phyloP scores from a whole-genome alignment of 345 rosid species.

The Linum usitatissimum region DNA sequence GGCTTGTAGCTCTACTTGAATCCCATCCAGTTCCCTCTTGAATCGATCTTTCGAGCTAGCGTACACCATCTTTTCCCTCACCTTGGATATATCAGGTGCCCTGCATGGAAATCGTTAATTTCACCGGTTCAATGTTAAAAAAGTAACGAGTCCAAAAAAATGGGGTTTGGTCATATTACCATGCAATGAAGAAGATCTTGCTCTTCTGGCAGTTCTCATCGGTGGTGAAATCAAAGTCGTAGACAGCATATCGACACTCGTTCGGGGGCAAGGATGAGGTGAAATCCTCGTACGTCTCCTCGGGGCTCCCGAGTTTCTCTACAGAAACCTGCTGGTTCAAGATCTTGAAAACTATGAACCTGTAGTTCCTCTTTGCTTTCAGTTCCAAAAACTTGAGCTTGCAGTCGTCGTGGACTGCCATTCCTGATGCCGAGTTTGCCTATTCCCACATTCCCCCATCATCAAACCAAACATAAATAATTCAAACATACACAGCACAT shows the following conservation, averaged over 20 bases:
- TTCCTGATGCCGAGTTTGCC: slow-evolving; percentile 94
- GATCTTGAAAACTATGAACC: slow-evolving; percentile 83
- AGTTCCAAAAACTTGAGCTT: slow-evolving; percentile 81
- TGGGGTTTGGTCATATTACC: slow-evolving; percentile 29
- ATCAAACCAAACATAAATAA: neutral
- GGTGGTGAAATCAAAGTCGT: slow-evolving; percentile 74
- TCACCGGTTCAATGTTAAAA: neutral
- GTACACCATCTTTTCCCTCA: slow-evolving; percentile 87
- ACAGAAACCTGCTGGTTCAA: slow-evolving; percentile 71
- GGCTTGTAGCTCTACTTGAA: slow-evolving; percentile 91
- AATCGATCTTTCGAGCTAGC: slow-evolving; percentile 95
- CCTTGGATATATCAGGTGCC: slow-evolving; percentile 76
- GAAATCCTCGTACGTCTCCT: slow-evolving; percentile 69
- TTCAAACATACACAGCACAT: too few species aligned
- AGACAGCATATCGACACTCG: slow-evolving; percentile 93
- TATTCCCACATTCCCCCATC: slow-evolving; percentile 12
- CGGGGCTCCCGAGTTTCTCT: slow-evolving; percentile 65
- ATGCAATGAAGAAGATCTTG: slow-evolving; percentile 96
- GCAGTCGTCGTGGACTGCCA: slow-evolving; percentile 86
- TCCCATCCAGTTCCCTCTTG: slow-evolving; percentile 91
- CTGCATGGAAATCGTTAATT: slow-evolving; percentile 16
- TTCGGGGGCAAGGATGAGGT: slow-evolving; percentile 55
- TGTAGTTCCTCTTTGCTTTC: slow-evolving; percentile 67
- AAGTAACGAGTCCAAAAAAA: neutral
- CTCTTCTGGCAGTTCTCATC: slow-evolving; percentile 90